These are phyloP conservation scores for Leptographium flavum DNA, from an alignment of 2,329 filamentous ascomycete species.

Conservation along the genomic window DNA sequence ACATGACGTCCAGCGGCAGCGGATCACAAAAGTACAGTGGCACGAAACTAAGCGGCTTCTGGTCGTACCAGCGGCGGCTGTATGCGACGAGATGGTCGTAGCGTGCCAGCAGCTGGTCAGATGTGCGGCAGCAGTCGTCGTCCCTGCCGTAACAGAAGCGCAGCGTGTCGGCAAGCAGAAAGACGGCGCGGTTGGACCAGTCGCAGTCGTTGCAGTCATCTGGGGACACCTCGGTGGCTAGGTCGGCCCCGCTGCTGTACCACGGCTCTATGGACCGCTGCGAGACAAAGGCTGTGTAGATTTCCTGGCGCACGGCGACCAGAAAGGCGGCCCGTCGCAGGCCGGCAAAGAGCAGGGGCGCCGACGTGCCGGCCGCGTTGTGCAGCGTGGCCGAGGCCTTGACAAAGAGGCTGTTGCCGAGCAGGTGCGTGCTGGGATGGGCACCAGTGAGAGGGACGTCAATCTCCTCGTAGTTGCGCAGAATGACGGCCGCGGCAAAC, in stretches of 20 bases:
- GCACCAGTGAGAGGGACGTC: neutral
- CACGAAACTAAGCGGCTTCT: neutral
- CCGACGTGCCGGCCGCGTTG: neutral
- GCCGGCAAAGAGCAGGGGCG: neutral
- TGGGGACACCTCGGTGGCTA: neutral
- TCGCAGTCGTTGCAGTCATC: neutral
- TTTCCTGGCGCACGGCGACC: constrained; percentile 2
- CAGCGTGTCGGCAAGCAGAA: neutral
- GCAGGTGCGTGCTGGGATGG: neutral
- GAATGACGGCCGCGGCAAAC: constrained; percentile 3
- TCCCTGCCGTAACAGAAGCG: constrained; percentile 1
- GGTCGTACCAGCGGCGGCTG: neutral
- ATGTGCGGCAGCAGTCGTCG: too few species aligned
- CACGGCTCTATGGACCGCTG: neutral
- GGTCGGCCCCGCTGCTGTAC: neutral
- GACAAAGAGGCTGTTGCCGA: constrained; percentile 3
- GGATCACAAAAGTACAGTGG: neutral
- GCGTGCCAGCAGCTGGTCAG: neutral
- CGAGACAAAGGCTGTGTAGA: neutral
- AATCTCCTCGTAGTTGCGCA: constrained; percentile 2
- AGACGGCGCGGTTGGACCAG: constrained; percentile 1
- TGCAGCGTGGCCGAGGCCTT: neutral
- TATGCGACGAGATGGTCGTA: neutral
- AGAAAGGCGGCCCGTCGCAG: constrained; percentile 1
- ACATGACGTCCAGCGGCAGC: too few species aligned